Evolutionary conservation across 1,284 basidiomycete genomes (phyloP).

Genomic region (Marasmius tenuissimus): DNA sequence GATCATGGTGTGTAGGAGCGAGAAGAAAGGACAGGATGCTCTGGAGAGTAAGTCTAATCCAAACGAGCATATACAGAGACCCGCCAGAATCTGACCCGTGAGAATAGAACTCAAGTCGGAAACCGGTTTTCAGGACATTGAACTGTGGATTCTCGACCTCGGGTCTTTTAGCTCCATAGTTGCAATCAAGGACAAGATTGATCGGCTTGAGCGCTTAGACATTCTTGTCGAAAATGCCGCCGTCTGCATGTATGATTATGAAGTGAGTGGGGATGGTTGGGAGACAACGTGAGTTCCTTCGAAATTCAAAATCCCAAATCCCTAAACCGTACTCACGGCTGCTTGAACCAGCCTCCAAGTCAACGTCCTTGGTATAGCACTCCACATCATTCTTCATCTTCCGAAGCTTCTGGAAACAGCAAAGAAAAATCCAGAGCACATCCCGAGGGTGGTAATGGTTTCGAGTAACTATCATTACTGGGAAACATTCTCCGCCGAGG

Average conservation of each 20-base stretch:
- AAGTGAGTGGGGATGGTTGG: constrained; percentile 34
- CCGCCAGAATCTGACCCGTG: neutral
- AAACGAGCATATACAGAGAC: neutral
- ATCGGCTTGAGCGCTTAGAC: constrained; percentile 34
- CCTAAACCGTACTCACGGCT: neutral
- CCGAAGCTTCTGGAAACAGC: neutral
- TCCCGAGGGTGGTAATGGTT: constrained; percentile 11
- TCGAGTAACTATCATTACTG: constrained; percentile 35
- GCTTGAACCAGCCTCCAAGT: neutral
- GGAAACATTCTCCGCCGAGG: constrained; percentile 18
- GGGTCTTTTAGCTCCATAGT: constrained; percentile 35
- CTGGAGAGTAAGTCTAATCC: constrained; percentile 15
- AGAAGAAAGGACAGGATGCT: constrained; percentile 22
- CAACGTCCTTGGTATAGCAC: neutral
- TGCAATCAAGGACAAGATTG: constrained; percentile 34
- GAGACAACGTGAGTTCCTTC: constrained; percentile 30
- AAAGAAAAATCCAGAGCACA: neutral
- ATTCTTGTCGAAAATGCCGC: constrained; percentile 41
- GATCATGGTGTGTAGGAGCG: constrained; percentile 26
- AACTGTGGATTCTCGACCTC: constrained; percentile 39
- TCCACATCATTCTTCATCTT: neutral
- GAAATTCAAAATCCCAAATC: neutral
- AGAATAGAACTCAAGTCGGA: constrained; percentile 26
- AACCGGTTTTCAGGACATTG: constrained; percentile 28
- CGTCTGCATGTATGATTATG: constrained; percentile 17